Conservation (phyloP, 2,329 filamentous ascomycete genomes). For the Sclerotiophoma versabilis region DNA sequence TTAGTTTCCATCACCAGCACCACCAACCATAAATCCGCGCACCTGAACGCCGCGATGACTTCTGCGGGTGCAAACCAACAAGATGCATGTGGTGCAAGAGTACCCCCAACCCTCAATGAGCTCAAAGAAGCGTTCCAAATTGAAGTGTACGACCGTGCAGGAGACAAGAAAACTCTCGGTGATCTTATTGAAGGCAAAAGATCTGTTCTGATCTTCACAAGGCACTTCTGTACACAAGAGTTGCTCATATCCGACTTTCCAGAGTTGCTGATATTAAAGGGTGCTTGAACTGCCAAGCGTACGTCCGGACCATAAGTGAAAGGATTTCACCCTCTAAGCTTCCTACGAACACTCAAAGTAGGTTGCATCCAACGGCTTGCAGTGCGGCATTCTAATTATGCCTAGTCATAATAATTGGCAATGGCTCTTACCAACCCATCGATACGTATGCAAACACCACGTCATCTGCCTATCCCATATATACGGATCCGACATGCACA, state of each 20-base stretch:
- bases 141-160: slow-evolving; percentile 28
- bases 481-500: slow-evolving; percentile 30
- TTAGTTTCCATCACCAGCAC: background rate
- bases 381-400: background rate
- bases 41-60: too few relatives aligned
- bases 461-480: slow-evolving; percentile 31
- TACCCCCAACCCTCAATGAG: slow-evolving; percentile 4
- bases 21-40: too few relatives aligned
- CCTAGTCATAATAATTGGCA: slow-evolving; percentile 29
- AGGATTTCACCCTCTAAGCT: slow-evolving; percentile 28
- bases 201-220: slow-evolving; percentile 28
- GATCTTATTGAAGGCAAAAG: slow-evolving; percentile 25
- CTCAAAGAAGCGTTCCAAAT: slow-evolving; percentile 21
- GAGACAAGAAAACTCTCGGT: slow-evolving; percentile 20
- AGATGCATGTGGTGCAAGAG: background rate
- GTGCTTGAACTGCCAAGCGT: slow-evolving; percentile 37
- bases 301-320: slow-evolving; percentile 28
- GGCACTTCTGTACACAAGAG: slow-evolving; percentile 29
- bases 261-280: slow-evolving; percentile 7
- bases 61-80: background rate
- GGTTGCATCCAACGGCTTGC: background rate
- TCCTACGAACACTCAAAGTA: slow-evolving; percentile 30
- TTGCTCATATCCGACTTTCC: background rate
- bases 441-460: slow-evolving; percentile 23
- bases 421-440: slow-evolving; percentile 37